Conservation (phyloP, 805 yeast species). For the Pichia cephalocereana region DNA sequence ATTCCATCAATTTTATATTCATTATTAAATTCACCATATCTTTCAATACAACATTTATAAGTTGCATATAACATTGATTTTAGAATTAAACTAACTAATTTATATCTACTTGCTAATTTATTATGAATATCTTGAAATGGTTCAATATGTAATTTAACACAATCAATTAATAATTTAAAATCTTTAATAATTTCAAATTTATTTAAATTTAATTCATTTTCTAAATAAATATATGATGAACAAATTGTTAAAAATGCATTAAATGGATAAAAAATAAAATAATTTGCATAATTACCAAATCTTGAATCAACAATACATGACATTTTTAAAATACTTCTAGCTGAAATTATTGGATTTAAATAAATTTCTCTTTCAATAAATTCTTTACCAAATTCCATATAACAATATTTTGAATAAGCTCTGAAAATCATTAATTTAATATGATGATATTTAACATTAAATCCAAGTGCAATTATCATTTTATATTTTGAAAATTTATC, state of each 20-base stretch:
- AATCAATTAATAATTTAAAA: slow-evolving; percentile 17
- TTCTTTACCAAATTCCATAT: neutral
- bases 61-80: slow-evolving; percentile 19
- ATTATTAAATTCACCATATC: slow-evolving; percentile 1
- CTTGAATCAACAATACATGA: slow-evolving; percentile 10
- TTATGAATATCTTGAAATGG: slow-evolving; percentile 1
- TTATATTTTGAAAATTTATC: slow-evolving; percentile 4
- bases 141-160: slow-evolving; percentile 12
- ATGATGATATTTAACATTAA: slow-evolving; percentile 22
- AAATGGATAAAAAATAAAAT: slow-evolving; percentile 23
- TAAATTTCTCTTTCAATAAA: slow-evolving; percentile 3
- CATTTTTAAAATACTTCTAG: slow-evolving; percentile 19
- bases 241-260: slow-evolving; percentile 24
- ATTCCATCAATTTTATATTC: neutral
- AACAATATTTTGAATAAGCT: slow-evolving; percentile 8
- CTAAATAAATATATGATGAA: slow-evolving; percentile 19
- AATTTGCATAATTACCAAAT: slow-evolving; percentile 12
- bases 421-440: slow-evolving; percentile 20
- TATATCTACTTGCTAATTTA: slow-evolving; percentile 11
- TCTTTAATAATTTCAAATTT: slow-evolving; percentile 10
- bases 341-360: slow-evolving; percentile 16
- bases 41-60: slow-evolving; percentile 2
- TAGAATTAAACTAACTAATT: slow-evolving; percentile 12
- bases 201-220: slow-evolving; percentile 4
- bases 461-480: slow-evolving; percentile 9